A percentile compares a stretch with the other conserved stretches of the same genome.
phyloP scores from a whole-genome alignment of 805 yeast species.

The Candida pseudofarinosa region DNA sequence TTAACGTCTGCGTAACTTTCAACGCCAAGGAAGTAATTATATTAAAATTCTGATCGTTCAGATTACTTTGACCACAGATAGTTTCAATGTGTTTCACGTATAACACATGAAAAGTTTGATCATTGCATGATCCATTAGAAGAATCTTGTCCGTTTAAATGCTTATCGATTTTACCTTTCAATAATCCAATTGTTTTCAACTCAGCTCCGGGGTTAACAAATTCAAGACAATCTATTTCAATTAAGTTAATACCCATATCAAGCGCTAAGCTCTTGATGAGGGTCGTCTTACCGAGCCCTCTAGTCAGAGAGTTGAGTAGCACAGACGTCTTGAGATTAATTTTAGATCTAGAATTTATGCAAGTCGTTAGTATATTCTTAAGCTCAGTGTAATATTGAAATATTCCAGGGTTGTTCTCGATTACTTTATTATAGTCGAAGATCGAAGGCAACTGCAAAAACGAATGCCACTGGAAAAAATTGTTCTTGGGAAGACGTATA shows the following conservation, averaged over 20 bases:
- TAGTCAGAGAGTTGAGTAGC: constrained; percentile 59
- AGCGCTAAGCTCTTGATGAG: constrained; percentile 52
- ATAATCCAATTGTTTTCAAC: constrained; percentile 70
- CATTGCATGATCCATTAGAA: constrained; percentile 4
- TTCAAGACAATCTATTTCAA: constrained; percentile 68
- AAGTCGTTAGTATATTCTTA: constrained; percentile 51
- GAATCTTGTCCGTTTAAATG: constrained; percentile 34
- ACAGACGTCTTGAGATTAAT: constrained; percentile 55
- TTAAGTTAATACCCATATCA: constrained; percentile 60
- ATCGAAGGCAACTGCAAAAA: constrained; percentile 43
- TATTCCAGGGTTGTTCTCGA: constrained; percentile 24
- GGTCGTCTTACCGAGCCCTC: constrained; percentile 78
- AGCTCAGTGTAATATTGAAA: constrained; percentile 49
- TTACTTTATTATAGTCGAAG: constrained; percentile 29
- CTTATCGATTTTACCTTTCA: constrained; percentile 74
- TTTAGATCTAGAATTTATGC: constrained; percentile 28
- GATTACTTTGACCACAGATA: constrained; percentile 63
- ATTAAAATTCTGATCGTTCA: constrained; percentile 44
- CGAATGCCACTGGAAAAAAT: constrained; percentile 39
- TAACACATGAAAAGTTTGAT: constrained; percentile 22
- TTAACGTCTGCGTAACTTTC: constrained; percentile 54
- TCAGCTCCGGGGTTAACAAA: constrained; percentile 67
- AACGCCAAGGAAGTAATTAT: constrained; percentile 43
- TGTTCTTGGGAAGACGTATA: constrained; percentile 31
- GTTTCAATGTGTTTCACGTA: constrained; percentile 72